Conservation (phyloP, 306 rosid species). For the Castanea sativa region DNA sequence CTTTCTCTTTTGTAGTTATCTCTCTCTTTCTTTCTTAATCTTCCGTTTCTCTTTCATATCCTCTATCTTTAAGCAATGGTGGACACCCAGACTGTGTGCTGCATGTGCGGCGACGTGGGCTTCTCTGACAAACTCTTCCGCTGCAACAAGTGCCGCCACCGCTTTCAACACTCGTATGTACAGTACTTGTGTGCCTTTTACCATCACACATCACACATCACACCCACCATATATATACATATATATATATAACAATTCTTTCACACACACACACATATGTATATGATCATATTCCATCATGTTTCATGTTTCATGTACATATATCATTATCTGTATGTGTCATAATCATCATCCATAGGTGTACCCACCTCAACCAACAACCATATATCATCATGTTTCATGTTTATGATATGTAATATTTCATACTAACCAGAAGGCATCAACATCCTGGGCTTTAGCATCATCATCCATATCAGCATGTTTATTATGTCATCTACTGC, state of each 20-base stretch:
- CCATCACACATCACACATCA: not conserved
- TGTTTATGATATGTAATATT: not conserved
- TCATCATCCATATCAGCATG: not conserved
- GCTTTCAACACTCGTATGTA: slow-evolving; percentile 86
- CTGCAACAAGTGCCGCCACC: slow-evolving; percentile 80
- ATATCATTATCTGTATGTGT: not conserved
- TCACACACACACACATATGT: not conserved
- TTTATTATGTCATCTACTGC: not conserved
- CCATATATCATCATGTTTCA: not conserved
- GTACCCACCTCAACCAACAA: not conserved
- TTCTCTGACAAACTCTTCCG: slow-evolving; percentile 92
- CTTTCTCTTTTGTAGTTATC: not conserved
- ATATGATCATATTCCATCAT: not conserved
- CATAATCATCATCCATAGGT: not conserved
- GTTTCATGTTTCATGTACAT: not conserved
- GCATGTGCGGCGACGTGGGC: slow-evolving; percentile 98
- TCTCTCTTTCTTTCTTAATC: slow-evolving; percentile 7
- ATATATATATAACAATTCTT: not conserved
- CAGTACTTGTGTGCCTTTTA: not conserved
- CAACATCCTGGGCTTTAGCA: not conserved
- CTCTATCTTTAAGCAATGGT: slow-evolving; percentile 43
- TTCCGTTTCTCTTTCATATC: slow-evolving; percentile 7
- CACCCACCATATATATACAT: not conserved
- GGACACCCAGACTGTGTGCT: slow-evolving; percentile 77
- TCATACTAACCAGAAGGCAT: not conserved